These are phyloP conservation scores for Acacia acuminata DNA, from an alignment of 306 rosid species.

Conservation along the genomic window DNA sequence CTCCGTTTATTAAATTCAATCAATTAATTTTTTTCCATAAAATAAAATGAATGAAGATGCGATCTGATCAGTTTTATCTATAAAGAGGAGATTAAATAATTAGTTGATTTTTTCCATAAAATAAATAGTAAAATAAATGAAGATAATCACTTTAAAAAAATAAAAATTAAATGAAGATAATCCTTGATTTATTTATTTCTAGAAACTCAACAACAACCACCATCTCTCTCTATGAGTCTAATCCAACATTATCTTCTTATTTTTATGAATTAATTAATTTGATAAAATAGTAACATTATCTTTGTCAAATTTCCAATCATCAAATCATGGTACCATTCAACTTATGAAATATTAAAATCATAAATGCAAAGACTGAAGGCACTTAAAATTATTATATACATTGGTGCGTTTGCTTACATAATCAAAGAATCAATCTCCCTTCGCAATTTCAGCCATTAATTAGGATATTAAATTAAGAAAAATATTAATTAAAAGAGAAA, in stretches of 20 bases:
- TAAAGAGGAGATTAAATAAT: no score
- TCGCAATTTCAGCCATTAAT: background rate
- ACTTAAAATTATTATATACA: background rate
- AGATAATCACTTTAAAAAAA: no score
- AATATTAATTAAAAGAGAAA: background rate
- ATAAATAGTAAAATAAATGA: no score
- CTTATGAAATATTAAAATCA: constrained; percentile 33
- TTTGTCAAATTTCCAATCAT: constrained; percentile 49
- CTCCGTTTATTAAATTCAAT: background rate
- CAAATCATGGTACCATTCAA: constrained; percentile 48
- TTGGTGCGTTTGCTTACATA: constrained; percentile 26
- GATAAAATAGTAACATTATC: constrained; percentile 43
- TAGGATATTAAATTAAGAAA: background rate
- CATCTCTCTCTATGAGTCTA: constrained; percentile 38
- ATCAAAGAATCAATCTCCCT: constrained; percentile 16
- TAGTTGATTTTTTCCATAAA: background rate
- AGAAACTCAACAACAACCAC: constrained; percentile 8
- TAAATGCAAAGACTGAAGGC: constrained; percentile 15
- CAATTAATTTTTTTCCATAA: background rate
- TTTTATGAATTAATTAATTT: constrained; percentile 24
- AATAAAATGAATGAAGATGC: background rate
- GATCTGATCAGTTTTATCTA: no score
- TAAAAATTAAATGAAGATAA: no score
- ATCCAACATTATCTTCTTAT: constrained; percentile 62
- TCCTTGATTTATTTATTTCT: background rate